A percentile compares a stretch with the other conserved stretches of the same genome.
These are phyloP conservation scores for Podosphaera xanthii DNA, from an alignment of 2,329 filamentous ascomycete species.

Conservation along the genomic window DNA sequence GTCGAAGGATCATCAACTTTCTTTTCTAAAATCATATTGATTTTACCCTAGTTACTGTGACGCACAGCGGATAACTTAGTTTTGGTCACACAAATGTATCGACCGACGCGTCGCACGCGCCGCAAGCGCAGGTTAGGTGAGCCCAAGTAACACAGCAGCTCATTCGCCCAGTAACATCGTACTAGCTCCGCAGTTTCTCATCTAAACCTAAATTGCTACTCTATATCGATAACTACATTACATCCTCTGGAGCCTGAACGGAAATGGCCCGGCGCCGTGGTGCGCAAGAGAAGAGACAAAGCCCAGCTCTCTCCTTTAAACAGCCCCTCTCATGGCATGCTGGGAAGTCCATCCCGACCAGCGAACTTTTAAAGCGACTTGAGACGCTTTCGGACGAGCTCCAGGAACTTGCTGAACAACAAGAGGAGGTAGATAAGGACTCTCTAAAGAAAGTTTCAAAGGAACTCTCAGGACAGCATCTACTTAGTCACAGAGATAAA, in stretches of 20 bases:
- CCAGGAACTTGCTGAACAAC: constrained; percentile 45
- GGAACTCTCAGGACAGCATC: constrained; percentile 58
- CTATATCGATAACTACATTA: not conserved
- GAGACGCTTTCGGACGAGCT: constrained; percentile 66
- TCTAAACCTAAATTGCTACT: not conserved
- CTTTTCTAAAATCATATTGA: too few species aligned
- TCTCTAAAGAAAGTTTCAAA: constrained; percentile 68
- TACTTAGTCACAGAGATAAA: constrained; percentile 77
- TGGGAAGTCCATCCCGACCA: constrained; percentile 68
- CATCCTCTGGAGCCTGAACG: not conserved
- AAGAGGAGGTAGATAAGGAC: constrained; percentile 64
- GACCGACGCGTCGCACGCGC: too few species aligned
- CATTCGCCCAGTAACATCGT: too few species aligned
- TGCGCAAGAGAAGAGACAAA: constrained; percentile 15
- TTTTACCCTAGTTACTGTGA: too few species aligned
- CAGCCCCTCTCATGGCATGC: constrained; percentile 78
- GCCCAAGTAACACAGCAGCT: too few species aligned
- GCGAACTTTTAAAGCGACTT: constrained; percentile 60
- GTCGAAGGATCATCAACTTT: too few species aligned
- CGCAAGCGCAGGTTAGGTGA: too few species aligned
- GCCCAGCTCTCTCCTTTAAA: constrained; percentile 47
- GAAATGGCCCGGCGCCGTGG: constrained; percentile 17
- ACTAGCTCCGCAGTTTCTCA: too few species aligned
- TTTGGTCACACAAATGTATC: too few species aligned
- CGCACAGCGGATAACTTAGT: too few species aligned